These are phyloP conservation scores for Biscogniauxia marginata DNA, from an alignment of 2,329 filamentous ascomycete genomes.

Conservation along the genomic window DNA sequence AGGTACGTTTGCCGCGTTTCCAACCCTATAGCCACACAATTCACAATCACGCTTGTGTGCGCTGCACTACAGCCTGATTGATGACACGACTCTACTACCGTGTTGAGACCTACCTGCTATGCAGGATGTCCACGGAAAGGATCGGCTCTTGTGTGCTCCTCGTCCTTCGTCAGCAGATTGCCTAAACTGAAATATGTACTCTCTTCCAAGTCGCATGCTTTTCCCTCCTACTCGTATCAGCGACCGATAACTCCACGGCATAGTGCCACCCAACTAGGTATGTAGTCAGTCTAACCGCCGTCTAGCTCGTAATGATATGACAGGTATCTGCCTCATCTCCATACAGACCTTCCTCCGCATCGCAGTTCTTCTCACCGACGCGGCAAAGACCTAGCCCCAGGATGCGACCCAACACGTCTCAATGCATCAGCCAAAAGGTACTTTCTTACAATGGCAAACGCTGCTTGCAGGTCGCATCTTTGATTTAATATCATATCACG, in stretches of 20 bases:
- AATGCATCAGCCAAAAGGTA: background rate
- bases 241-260: background rate
- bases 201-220: background rate
- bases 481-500: background rate
- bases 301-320: background rate
- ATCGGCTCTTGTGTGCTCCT: background rate
- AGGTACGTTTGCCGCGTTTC: background rate
- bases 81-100: background rate
- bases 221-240: background rate
- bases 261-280: background rate
- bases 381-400: background rate
- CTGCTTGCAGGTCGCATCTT: background rate
- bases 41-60: background rate
- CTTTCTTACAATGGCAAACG: background rate
- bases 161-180: background rate
- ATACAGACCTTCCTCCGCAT: background rate
- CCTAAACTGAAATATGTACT: background rate
- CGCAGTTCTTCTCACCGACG: background rate
- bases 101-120: background rate
- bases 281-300: background rate
- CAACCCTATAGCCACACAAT: background rate
- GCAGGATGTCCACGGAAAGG: background rate
- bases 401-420: background rate
- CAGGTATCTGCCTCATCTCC: background rate
- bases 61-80: background rate